Evolutionary conservation across 805 yeast species (phyloP).

Genomic region (Debaryomyces prosopidis): DNA sequence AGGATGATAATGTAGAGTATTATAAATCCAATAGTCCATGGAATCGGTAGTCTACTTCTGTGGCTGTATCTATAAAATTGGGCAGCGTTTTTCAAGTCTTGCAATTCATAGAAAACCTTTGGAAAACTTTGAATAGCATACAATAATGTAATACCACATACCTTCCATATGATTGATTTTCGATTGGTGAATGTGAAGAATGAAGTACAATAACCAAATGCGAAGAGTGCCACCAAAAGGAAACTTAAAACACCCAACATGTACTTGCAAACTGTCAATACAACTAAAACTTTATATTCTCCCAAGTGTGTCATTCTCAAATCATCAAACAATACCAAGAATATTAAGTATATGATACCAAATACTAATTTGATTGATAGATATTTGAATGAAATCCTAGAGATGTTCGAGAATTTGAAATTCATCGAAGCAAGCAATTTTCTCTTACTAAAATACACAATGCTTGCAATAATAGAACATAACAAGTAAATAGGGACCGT

Average conservation of each 20-base stretch:
- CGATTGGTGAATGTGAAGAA: conserved; percentile 1
- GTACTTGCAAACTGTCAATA: neutral
- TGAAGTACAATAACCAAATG: conserved; percentile 2
- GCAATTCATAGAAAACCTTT: neutral
- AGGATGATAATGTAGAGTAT: no score
- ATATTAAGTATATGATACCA: neutral
- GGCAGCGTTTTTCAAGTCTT: no score
- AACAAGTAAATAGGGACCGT: neutral
- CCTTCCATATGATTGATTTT: neutral
- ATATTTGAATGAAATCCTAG: neutral
- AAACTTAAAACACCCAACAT: neutral
- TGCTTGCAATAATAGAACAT: neutral
- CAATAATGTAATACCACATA: neutral
- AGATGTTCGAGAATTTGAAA: conserved; percentile 1
- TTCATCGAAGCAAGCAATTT: neutral
- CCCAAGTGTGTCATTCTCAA: no score
- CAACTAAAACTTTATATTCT: no score
- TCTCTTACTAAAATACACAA: neutral
- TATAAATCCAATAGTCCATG: no score
- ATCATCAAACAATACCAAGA: neutral
- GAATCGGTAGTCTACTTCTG: no score
- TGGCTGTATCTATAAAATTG: no score
- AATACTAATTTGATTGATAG: neutral
- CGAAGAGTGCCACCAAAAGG: neutral
- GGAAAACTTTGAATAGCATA: neutral